A percentile compares a stretch with the other conserved stretches of the same genome.
Conservation (phyloP, 2,329 filamentous ascomycete genomes). For the Dactylella cylindrospora region DNA sequence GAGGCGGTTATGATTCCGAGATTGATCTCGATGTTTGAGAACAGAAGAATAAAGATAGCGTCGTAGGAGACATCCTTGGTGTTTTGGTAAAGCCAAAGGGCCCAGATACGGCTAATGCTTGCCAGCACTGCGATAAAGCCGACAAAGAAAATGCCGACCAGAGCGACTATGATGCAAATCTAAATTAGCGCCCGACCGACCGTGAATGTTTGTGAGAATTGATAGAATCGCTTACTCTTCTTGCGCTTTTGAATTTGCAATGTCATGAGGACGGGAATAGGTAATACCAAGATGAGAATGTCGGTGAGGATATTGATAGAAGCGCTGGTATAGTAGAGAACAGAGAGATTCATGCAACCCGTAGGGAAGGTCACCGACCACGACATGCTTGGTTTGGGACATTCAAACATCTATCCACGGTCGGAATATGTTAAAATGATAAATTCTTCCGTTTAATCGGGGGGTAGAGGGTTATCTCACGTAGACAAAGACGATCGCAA, state of each 20-base stretch:
- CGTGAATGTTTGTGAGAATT: neutral
- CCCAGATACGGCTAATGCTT: conserved; percentile 48
- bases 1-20: conserved; percentile 55
- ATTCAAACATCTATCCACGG: conserved; percentile 50
- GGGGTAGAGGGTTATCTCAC: conserved; percentile 49
- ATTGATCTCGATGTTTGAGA: conserved; percentile 52
- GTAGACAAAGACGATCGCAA: conserved; percentile 50
- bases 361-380: conserved; percentile 48
- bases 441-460: conserved; percentile 46
- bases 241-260: conserved; percentile 54
- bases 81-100: conserved; percentile 46
- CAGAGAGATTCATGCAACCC: conserved; percentile 52
- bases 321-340: conserved; percentile 52
- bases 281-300: conserved; percentile 55
- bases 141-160: conserved; percentile 46
- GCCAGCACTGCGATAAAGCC: conserved; percentile 48
- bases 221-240: conserved; percentile 49
- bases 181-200: neutral
- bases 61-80: conserved; percentile 43
- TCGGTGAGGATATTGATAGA: conserved; percentile 57
- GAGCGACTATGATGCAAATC: conserved; percentile 10
- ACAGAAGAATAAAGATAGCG: conserved; percentile 46
- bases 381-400: conserved; percentile 45
- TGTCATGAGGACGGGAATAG: conserved; percentile 56
- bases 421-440: conserved; percentile 44